A percentile compares a stretch with the other conserved stretches of the same genome.
phyloP scores from a whole-genome alignment of 202 grass and related monocot genomes.

The Elaeis oleifera region DNA sequence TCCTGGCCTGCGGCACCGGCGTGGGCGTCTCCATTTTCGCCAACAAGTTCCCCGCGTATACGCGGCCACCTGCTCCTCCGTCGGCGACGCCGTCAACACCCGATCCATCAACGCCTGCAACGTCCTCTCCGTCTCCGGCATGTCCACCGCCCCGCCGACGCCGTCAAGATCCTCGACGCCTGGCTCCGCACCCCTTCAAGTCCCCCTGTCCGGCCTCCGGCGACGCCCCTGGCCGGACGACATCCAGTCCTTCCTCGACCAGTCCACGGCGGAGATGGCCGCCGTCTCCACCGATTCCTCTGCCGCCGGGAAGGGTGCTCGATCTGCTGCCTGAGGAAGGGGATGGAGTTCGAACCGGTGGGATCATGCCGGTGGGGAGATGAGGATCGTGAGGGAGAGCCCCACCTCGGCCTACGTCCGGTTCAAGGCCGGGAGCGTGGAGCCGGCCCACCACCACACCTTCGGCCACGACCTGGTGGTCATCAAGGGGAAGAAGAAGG shows the following conservation, averaged over 20 bases:
- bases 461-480: conserved; percentile 88
- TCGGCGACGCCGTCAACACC: conserved; percentile 57
- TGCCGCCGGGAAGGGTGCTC: conserved; percentile 29
- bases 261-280: conserved; percentile 61
- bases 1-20: conserved; percentile 73
- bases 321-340: conserved; percentile 73
- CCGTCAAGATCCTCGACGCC: conserved; percentile 37
- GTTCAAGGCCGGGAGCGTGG: conserved; percentile 84
- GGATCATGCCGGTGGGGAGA: conserved; percentile 92
- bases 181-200: conserved; percentile 79
- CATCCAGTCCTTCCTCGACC: conserved; percentile 58
- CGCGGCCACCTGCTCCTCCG: conserved; percentile 60
- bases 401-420: conserved; percentile 73
- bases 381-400: conserved; percentile 76
- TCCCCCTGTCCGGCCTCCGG: conserved; percentile 64
- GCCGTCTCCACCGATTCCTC: conserved; percentile 28
- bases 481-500: conserved; percentile 80
- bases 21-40: conserved; percentile 80
- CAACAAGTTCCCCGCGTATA: conserved; percentile 84
- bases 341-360: conserved; percentile 69
- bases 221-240: conserved; percentile 53
- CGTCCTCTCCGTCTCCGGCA: conserved; percentile 65
- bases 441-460: conserved; percentile 89
- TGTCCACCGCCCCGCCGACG: conserved; percentile 36
- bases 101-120: conserved; percentile 89